A percentile compares a stretch with the other conserved stretches of the same genome.
phyloP scores from a whole-genome alignment of 2,329 filamentous ascomycete genomes.

The Claviceps sp. region DNA sequence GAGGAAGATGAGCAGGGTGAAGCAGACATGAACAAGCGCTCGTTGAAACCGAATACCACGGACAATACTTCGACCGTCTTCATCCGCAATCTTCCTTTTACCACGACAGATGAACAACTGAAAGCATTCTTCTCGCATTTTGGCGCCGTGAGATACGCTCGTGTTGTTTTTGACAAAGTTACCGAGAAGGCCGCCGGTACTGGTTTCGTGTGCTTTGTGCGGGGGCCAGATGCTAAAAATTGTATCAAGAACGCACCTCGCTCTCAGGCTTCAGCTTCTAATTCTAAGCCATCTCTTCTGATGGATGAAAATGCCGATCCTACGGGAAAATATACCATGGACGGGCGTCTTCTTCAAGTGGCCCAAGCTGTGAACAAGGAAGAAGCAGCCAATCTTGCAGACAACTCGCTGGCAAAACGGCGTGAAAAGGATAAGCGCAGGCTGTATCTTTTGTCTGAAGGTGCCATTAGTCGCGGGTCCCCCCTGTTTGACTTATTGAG shows the following conservation, averaged over 20 bases:
- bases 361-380: constrained; percentile 73
- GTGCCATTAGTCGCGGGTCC: constrained; percentile 64
- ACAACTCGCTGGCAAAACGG: constrained; percentile 48
- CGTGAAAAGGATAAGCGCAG: constrained; percentile 78
- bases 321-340: constrained; percentile 75
- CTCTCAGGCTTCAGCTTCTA: constrained; percentile 29
- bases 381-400: constrained; percentile 63
- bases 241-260: constrained; percentile 68
- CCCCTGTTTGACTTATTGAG: constrained; percentile 65
- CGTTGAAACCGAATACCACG: constrained; percentile 24
- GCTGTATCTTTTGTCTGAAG: constrained; percentile 78
- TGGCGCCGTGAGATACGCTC: constrained; percentile 76
- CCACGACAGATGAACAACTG: constrained; percentile 66
- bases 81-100: constrained; percentile 88
- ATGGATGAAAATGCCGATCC: constrained; percentile 76
- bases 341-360: constrained; percentile 76
- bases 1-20: constrained; percentile 36
- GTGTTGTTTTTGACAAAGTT: constrained; percentile 75
- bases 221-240: constrained; percentile 55
- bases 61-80: constrained; percentile 73
- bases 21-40: constrained; percentile 19
- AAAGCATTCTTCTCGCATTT: constrained; percentile 81
- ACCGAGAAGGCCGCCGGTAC: constrained; percentile 84
- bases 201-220: constrained; percentile 88
- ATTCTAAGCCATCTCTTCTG: constrained; percentile 65